A percentile compares a stretch with the other conserved stretches of the same genome.
These are phyloP conservation scores for Thalassiosira hispida DNA, from an alignment of 352 stramenopile species.

Conservation along the genomic window DNA sequence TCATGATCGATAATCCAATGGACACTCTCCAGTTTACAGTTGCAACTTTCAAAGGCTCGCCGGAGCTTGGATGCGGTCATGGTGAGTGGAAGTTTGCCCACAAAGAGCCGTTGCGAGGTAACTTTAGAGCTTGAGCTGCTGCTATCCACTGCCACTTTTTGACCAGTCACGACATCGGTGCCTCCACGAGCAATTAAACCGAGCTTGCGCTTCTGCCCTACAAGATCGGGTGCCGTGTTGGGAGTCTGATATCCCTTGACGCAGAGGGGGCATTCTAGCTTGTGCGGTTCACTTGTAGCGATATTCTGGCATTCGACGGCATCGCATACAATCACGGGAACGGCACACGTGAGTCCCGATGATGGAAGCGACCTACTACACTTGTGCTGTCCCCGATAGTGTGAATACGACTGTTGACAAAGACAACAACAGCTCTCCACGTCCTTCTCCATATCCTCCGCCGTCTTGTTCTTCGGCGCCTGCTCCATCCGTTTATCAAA, in stretches of 20 bases:
- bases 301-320: conserved; percentile 20
- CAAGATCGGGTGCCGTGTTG: conserved; percentile 54
- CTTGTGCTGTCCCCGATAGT: conserved; percentile 63
- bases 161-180: neutral
- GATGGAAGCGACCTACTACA: conserved; percentile 28
- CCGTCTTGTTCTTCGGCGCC: conserved; percentile 42
- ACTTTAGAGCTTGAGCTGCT: neutral
- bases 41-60: conserved; percentile 9
- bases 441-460: conserved; percentile 49
- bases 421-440: conserved; percentile 60
- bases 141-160: neutral
- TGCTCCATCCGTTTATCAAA: conserved; percentile 79
- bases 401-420: conserved; percentile 51
- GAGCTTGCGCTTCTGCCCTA: conserved; percentile 55
- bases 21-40: conserved; percentile 18
- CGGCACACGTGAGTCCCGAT: conserved; percentile 36
- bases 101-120: conserved; percentile 34
- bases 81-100: conserved; percentile 47
- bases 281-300: conserved; percentile 22
- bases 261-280: conserved; percentile 60
- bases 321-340: conserved; percentile 72
- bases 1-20: conserved; percentile 59
- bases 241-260: conserved; percentile 60
- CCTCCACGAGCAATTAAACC: neutral
- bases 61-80: conserved; percentile 40